Base-by-base conservation (phyloP, 306 rosid genomes). In the Vigna nakashimae region DNA sequence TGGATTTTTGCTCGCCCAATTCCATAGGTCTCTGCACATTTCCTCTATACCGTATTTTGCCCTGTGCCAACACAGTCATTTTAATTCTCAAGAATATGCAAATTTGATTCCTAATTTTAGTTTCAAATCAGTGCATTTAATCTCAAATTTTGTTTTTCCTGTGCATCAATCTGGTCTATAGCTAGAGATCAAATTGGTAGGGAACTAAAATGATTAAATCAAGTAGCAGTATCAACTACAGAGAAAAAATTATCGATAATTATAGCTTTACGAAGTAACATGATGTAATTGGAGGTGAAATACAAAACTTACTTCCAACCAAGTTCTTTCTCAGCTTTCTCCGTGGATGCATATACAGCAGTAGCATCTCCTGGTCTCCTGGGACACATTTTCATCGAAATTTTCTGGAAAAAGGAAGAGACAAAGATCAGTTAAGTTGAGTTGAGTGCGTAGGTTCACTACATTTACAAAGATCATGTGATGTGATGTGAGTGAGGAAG, bases 1-100 rank as follows among this genome's bases (percentile, higher is more conserved):
- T 57, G 98, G 96, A 85, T 93, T 91, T 77, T 74, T 89, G 84
- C 86, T 86, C 11, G 89, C 93, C 98, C 98, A 93, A 5, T 88
- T 88, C 98, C 98, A 93, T 67, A 89, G 93, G 81, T 93, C 98
- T 67, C 96, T 85, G 88, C 98, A 93, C 92, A 93, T 93, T 79
- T 91, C 98, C 5, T 79, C 91, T n/a, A 91, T 60, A 28, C 86
- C 83, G 40, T 78, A 78, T 83, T 78, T 83, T 40, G 86, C 86
- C 83, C 86, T 80, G 80, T 11, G 7, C 30, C 20, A 32, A 20
- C 13, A 45, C 50, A 45, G 4, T 45, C 15, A 11, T 45, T 45
- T 45, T 45, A 45, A 45, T 45, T 45, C 50, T 12, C 50, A 45
- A 43, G 0, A 45, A 42, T 2, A 42, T 42, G 46, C 10, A 13